phyloP scores from a whole-genome alignment of 345 rosid species.

The Cardamine resedifolia region DNA sequence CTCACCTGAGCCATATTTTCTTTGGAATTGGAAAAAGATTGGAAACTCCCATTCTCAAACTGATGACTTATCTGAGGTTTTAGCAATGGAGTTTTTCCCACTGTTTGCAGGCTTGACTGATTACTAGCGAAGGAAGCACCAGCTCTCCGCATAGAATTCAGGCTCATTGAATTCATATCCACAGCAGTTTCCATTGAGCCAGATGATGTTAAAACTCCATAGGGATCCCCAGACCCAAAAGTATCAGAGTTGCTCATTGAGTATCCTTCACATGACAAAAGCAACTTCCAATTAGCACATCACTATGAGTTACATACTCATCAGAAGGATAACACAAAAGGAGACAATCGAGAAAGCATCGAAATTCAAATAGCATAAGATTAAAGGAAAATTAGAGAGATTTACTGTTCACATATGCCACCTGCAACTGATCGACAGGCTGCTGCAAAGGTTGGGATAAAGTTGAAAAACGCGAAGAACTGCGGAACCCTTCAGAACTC shows the following conservation, averaged over 20 bases:
- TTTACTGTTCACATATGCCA: slow-evolving; percentile 65
- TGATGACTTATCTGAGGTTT: slow-evolving; percentile 57
- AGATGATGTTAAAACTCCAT: slow-evolving; percentile 51
- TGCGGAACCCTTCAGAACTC: slow-evolving; percentile 24
- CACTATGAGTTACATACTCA: slow-evolving; percentile 16
- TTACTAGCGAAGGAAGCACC: slow-evolving; percentile 49
- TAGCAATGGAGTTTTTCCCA: slow-evolving; percentile 47
- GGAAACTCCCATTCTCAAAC: slow-evolving; percentile 67
- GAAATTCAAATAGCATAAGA: slow-evolving; percentile 17
- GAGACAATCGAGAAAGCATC: slow-evolving; percentile 9
- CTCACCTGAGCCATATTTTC: slow-evolving; percentile 57
- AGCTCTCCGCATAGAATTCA: slow-evolving; percentile 56
- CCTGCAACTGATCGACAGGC: slow-evolving; percentile 72
- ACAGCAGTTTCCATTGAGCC: slow-evolving; percentile 57
- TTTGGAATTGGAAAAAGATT: slow-evolving; percentile 50
- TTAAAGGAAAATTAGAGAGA: slow-evolving; percentile 30
- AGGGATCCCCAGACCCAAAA: slow-evolving; percentile 63
- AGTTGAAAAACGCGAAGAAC: slow-evolving; percentile 47
- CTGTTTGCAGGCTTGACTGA: slow-evolving; percentile 54
- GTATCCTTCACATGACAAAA: slow-evolving; percentile 72
- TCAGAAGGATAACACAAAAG: background rate
- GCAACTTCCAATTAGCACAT: slow-evolving; percentile 29
- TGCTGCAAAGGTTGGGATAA: slow-evolving; percentile 69
- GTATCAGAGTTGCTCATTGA: slow-evolving; percentile 55
- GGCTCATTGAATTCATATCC: slow-evolving; percentile 48